Evolutionary conservation across 805 yeast species (phyloP), one percentile per base, ranked within the genome.

Genomic region (Barnettozyma sucrosica): DNA sequence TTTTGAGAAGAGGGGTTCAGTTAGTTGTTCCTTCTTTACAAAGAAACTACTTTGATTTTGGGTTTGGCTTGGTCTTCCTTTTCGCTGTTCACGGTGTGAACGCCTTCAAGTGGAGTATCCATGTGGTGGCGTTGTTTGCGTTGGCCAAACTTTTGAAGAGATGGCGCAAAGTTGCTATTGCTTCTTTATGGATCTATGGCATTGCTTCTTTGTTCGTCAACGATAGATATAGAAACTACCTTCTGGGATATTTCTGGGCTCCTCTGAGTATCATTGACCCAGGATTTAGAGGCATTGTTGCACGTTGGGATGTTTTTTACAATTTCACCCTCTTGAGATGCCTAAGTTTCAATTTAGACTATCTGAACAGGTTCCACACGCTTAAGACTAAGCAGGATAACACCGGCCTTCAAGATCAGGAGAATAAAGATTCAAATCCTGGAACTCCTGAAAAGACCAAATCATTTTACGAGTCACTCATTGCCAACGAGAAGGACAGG

Each of bases 261-360:
- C 51, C 56, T 2, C 63, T 86, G n/a, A 62, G 70, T 0, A 66
- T 76, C 33, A 64, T 86, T 55, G 96, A 89, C 58, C 56, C 67
- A 24, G 75, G 76, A 0, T 83, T 77, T 55, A 75, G 76, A 42
- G 97, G 98, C 1, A 75, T 90, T 13, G 82, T 93, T 51, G 73
- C 80, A 16, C 75, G 98, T 57, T 93, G 99, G 99, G 97, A 93
- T 62, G 97, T 93, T 4, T 88, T 86, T 57, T 93, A 81, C 74
- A 93, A 93, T 66, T 89, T 95, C 66, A 84, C 96, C 1, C 68
- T 92, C 50, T 72, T 93, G 46, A 76, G 97, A 58, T 79, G 89
- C 75, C 67, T 93, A 41, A 87, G 96, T 50, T 93, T 75, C 65
- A 85, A 87, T 53, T 62, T 87, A 52, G 99, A 93, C 66, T 89